Base-by-base conservation (phyloP, 768 basidiomycete species). In the Podaxis mareebaensis region DNA sequence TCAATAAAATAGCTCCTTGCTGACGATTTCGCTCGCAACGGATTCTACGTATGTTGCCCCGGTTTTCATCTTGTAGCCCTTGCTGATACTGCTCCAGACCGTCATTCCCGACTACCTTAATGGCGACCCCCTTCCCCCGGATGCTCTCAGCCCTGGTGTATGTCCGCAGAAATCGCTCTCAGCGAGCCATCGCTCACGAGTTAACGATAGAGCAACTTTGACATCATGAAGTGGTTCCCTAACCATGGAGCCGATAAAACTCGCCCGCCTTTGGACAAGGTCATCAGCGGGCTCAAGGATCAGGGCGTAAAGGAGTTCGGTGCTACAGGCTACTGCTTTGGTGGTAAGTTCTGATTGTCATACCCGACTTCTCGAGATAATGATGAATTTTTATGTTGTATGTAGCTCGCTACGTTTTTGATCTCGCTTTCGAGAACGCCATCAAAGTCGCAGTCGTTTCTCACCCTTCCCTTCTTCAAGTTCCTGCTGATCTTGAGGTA, bases 291-390 rank as follows among this genome's bases (percentile, higher is more conserved):
- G 0, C 80, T 93, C 64, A 87, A 85, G 70, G 81, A 74, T 36
- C 68, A 83, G 64, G 91, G 90, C 1, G 76, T 92, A 22, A 84
- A 77, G 1, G 71, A 71, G 6, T 81, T 92, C 61, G 89, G 76
- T 0, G 85, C 86, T 0, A 81, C 82, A 4, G 89, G 88, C 3
- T 92, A 86, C 77, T 93, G 91, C 77, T 87, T 83, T 60, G 88
- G 89, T 64, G 89, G 85, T 81, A 64, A 62, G 78, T 69, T 13
- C 20, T 24, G 36, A 24, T 17, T 24, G 13, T 36, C 46, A 2
- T 3, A 33, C 5, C 28, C 8, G 13, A n/a, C 15, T 17, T 40
- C 13, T 22, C 13, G 30, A 6, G 24, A 24, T 12, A 6, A 24
- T 30, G 13, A 52, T 17, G 13, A 39, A 13, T 10, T 26, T n/a